Evolutionary conservation across 441 rosid genomes (phyloP), one percentile per base, ranked within the genome.

Genomic region (Erysimum cheiri): DNA sequence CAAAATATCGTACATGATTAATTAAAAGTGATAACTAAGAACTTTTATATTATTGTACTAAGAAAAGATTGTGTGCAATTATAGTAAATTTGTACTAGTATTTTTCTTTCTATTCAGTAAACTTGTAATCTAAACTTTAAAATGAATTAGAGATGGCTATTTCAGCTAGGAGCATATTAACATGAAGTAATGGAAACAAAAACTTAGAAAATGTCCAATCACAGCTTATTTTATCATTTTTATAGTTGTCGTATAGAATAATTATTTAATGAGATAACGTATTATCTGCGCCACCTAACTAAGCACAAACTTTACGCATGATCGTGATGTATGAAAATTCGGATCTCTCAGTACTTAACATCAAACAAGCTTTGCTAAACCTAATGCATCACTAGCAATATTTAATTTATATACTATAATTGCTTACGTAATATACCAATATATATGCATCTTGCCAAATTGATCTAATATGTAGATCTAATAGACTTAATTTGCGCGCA

Each of bases 281-380:
- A 60, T 37, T 57, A 64, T 57, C 26, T 55, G 49, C 44, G 46
- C 65, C 60, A 72, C 76, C 60, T 72, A 72, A 64, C 31, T 9
- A 37, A 64, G 76, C 71, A 58, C 54, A 65, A 64, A 65, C 76
- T 57, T 14, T 37, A 65, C 66, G 67, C 59, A 72, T 73, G 55
- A 60, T 59, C 60, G 37, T 73, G 77, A 73, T 50, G 47, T 22
- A 31, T 47, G 46, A 52, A 40, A 35, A 54, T 7, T 54, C 15
- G 9, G 17, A 61, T 43, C 48, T 48, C 17, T 64, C 28, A 22
- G 17, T 49, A 49, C 29, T 26, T 43, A 5, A 28, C 58, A 63
- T 12, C 48, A 53, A 55, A 8, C 55, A 62, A 22, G 57, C 53
- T 52, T 52, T 50, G 26, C 54, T 40, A 13, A 52, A 52, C 69